Evolutionary conservation across 495 filamentous ascomycete genomes (phyloP).

Genomic region (Penicillium egyptiacum): DNA sequence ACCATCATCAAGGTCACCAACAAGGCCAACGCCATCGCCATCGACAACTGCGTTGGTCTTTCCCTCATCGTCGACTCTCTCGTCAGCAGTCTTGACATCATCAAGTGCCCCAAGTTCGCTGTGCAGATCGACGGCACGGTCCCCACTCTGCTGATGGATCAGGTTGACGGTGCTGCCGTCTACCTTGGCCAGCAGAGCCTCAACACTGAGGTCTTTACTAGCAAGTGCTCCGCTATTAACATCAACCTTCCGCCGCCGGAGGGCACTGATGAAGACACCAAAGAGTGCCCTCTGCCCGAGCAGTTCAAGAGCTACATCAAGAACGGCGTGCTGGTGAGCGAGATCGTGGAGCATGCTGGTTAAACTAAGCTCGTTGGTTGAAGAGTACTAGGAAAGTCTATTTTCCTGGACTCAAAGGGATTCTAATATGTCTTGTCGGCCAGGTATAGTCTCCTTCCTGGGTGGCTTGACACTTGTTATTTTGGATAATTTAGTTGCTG

Average conservation of each 20-base stretch:
- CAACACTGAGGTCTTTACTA: constrained; percentile 78
- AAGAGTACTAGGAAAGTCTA: not conserved
- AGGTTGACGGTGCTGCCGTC: constrained; percentile 85
- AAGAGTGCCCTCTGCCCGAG: constrained; percentile 81
- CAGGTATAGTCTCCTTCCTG: not conserved
- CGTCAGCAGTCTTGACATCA: constrained; percentile 86
- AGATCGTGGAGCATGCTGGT: constrained; percentile 88
- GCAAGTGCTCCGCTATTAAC: constrained; percentile 82
- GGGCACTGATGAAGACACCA: constrained; percentile 69
- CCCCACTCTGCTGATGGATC: constrained; percentile 86
- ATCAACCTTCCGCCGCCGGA: constrained; percentile 69
- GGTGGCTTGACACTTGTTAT: not conserved
- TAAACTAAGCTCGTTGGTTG: constrained; percentile 29
- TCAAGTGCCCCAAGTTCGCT: constrained; percentile 90
- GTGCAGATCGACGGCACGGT: constrained; percentile 81
- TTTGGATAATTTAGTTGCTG: constrained; percentile 17
- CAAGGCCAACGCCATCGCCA: constrained; percentile 92
- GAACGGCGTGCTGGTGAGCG: constrained; percentile 71
- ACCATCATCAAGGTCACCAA: constrained; percentile 84
- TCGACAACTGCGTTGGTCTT: constrained; percentile 84
- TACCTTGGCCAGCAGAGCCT: constrained; percentile 80
- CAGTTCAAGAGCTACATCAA: constrained; percentile 83
- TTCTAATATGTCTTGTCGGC: constrained; percentile 3
- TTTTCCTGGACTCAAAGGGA: not conserved
- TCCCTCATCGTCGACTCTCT: constrained; percentile 86